phyloP scores from a whole-genome alignment of 805 yeast genomes.

The Saccharomycopsis selenospora region DNA sequence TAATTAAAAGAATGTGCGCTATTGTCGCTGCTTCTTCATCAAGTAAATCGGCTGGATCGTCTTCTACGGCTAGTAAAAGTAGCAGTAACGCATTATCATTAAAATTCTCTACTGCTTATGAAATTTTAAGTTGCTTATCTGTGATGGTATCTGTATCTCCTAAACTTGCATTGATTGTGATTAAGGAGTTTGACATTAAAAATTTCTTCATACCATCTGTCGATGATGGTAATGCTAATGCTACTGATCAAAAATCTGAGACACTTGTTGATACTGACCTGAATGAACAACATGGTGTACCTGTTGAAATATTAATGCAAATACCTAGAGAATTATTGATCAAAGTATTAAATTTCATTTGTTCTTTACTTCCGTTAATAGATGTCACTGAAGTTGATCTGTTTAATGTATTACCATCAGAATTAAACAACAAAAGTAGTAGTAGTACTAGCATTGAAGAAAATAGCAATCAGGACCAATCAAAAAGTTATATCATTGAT shows the following conservation, averaged over 20 bases:
- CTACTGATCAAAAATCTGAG: neutral
- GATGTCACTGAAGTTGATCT: too few relatives aligned
- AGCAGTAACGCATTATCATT: constrained; percentile 18
- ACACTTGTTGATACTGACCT: constrained; percentile 20
- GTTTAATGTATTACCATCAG: too few relatives aligned
- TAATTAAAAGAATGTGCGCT: constrained; percentile 12
- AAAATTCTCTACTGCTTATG: constrained; percentile 17
- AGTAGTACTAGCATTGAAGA: too few relatives aligned
- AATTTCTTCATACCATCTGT: constrained; percentile 42
- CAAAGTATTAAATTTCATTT: constrained; percentile 47
- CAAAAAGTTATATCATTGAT: too few relatives aligned
- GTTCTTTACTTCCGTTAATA: constrained; percentile 48
- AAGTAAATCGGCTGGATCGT: constrained; percentile 12
- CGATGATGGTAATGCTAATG: constrained; percentile 30
- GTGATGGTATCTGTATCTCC: constrained; percentile 38
- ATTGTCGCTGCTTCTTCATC: constrained; percentile 23
- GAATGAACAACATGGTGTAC: constrained; percentile 23
- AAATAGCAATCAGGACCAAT: too few relatives aligned
- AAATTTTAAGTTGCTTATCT: constrained; percentile 32
- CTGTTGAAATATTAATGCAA: constrained; percentile 67
- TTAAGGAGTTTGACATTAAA: constrained; percentile 44
- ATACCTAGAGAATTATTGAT: constrained; percentile 61
- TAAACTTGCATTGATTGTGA: constrained; percentile 36
- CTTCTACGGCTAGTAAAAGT: constrained; percentile 18
- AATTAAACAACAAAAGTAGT: too few relatives aligned